A percentile compares a stretch with the other conserved stretches of the same genome.
Evolutionary conservation across 1,139 yeast genomes (phyloP).

Genomic region (Blastobotrys ciferrii): DNA sequence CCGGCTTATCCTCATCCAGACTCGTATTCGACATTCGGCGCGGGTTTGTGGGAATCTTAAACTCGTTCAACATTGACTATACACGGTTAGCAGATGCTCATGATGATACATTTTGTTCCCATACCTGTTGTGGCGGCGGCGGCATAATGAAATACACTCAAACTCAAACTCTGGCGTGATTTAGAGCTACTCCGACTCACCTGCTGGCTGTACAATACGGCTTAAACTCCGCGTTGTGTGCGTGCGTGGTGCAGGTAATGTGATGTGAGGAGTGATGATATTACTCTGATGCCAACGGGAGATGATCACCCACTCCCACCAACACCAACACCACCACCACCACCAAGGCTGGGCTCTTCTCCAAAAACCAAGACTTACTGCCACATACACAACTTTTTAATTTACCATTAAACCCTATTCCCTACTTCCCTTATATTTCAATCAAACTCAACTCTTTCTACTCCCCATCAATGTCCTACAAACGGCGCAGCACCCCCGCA

Average conservation of each 20-base stretch:
- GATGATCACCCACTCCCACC: background rate
- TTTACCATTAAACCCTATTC: too few species aligned
- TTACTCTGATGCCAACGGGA: background rate
- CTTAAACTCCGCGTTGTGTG: too few species aligned
- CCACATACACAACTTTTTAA: too few species aligned
- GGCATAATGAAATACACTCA: background rate
- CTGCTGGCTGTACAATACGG: background rate
- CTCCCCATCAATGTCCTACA: too few species aligned
- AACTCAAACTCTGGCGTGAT: too few species aligned
- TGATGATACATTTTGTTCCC: background rate
- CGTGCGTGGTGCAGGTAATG: background rate
- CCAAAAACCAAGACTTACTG: too few species aligned
- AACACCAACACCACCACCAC: background rate
- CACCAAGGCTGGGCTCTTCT: background rate
- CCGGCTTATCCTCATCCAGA: slow-evolving; percentile 13
- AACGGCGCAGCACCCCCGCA: too few species aligned
- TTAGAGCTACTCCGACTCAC: background rate
- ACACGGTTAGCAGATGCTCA: slow-evolving; percentile 1
- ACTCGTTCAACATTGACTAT: slow-evolving; percentile 18
- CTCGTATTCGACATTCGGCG: slow-evolving; percentile 11
- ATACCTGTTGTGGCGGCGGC: slow-evolving; percentile 8
- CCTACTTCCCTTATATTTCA: too few species aligned
- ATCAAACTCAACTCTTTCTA: too few species aligned
- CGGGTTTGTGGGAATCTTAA: slow-evolving; percentile 9
- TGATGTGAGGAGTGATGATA: background rate